Conservation (phyloP, 2,329 filamentous ascomycete genomes). For the Penicillium sp. region DNA sequence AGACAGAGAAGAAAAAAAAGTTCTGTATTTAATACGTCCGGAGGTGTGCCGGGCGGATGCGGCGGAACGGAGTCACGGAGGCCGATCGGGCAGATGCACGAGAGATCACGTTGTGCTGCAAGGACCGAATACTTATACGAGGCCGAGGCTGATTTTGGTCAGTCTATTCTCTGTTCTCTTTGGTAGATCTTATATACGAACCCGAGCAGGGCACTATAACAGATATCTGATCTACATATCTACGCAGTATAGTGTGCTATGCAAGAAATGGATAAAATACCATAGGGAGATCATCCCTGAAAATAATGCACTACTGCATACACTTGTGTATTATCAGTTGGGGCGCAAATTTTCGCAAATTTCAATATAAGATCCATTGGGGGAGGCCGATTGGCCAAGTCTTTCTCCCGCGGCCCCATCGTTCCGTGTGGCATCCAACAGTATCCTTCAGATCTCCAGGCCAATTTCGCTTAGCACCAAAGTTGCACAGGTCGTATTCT, state of each 20-base stretch:
- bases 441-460: conserved; percentile 19
- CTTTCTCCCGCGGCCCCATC: conserved; percentile 8
- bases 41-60: conserved; percentile 20
- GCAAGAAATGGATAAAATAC: not conserved
- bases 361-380: conserved; percentile 18
- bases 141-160: not conserved
- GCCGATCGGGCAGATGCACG: conserved; percentile 18
- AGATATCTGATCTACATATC: not conserved
- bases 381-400: conserved; percentile 16
- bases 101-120: conserved; percentile 12
- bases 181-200: not conserved
- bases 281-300: not conserved
- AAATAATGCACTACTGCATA: not conserved
- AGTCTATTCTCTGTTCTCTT: not conserved
- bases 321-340: not conserved
- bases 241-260: not conserved
- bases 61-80: conserved; percentile 28
- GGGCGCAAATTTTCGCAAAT: conserved; percentile 4
- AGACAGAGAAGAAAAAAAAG: not conserved
- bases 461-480: conserved; percentile 33
- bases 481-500: conserved; percentile 11
- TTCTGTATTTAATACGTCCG: not conserved
- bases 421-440: conserved; percentile 21
- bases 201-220: not conserved
- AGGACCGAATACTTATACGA: conserved; percentile 1